Percentiles rank a stretch among this genome's conserved stretches.
phyloP scores from a whole-genome alignment of 768 basidiomycete species.

The Boletus rufocinnamomeus region DNA sequence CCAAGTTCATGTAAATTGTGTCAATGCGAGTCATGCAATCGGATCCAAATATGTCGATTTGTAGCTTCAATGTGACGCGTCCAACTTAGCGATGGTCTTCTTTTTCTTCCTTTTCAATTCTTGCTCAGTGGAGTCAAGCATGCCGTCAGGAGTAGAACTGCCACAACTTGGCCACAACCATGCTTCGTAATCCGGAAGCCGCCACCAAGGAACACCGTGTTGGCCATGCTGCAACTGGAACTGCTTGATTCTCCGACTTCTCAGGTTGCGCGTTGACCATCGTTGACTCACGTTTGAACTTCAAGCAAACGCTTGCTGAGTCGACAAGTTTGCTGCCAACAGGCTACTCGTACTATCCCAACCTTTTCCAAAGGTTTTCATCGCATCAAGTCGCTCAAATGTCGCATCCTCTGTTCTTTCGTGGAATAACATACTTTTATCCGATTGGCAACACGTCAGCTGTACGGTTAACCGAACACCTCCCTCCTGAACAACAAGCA shows the following conservation, averaged over 20 bases:
- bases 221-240: neutral
- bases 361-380: neutral
- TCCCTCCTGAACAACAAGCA: conserved; percentile 50
- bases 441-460: conserved; percentile 62
- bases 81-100: too few relatives aligned
- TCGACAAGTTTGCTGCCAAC: neutral
- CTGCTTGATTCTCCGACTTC: neutral
- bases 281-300: neutral
- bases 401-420: conserved; percentile 30
- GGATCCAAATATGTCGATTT: too few relatives aligned
- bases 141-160: neutral
- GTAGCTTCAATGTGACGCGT: too few relatives aligned
- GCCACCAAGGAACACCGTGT: neutral
- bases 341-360: neutral
- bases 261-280: neutral
- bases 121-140: too few relatives aligned
- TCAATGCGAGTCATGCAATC: too few relatives aligned
- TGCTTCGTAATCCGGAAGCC: neutral
- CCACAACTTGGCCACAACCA: neutral
- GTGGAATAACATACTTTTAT: conserved; percentile 49
- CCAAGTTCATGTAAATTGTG: neutral
- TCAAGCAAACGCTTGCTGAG: neutral
- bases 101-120: too few relatives aligned
- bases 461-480: conserved; percentile 46
- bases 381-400: conserved; percentile 12